Conservation (phyloP, 768 basidiomycete species). For the Lepiota brunneoincarnata region DNA sequence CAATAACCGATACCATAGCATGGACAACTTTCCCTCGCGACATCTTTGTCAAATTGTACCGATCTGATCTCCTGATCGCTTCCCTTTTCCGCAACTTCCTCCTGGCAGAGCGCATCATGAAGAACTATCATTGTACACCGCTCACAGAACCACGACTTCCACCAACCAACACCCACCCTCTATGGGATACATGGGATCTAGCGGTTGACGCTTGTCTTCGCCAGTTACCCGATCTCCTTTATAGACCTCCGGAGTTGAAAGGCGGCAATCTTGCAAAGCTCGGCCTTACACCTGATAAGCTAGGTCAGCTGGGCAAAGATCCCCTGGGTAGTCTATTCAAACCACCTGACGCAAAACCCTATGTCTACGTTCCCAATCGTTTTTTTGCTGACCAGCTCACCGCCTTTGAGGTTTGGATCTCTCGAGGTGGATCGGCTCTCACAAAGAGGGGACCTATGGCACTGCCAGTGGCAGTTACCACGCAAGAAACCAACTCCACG, state of each 20-base stretch:
- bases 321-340: slow-evolving; percentile 22
- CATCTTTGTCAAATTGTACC: slow-evolving; percentile 88
- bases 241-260: neutral
- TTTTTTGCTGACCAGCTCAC: slow-evolving; percentile 97
- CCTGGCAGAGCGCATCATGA: slow-evolving; percentile 96
- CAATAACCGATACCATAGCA: slow-evolving; percentile 98
- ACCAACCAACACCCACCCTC: slow-evolving; percentile 91
- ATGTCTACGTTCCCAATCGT: slow-evolving; percentile 78
- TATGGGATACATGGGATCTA: slow-evolving; percentile 98
- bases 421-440: slow-evolving; percentile 83
- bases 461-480: slow-evolving; percentile 37
- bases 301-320: slow-evolving; percentile 29
- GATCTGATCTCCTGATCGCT: slow-evolving; percentile 93
- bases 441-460: slow-evolving; percentile 76
- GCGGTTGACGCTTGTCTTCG: slow-evolving; percentile 92
- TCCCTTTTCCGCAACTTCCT: slow-evolving; percentile 97
- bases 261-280: slow-evolving; percentile 20
- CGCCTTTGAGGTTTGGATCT: slow-evolving; percentile 98
- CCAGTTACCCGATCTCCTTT: slow-evolving; percentile 84
- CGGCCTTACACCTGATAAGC: slow-evolving; percentile 37
- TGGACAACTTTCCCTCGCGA: slow-evolving; percentile 97
- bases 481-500: neutral
- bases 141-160: slow-evolving; percentile 91
- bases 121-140: slow-evolving; percentile 95
- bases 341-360: slow-evolving; percentile 41